phyloP scores from a whole-genome alignment of 1,284 basidiomycete species.

The Sphaerobolus stellatus region DNA sequence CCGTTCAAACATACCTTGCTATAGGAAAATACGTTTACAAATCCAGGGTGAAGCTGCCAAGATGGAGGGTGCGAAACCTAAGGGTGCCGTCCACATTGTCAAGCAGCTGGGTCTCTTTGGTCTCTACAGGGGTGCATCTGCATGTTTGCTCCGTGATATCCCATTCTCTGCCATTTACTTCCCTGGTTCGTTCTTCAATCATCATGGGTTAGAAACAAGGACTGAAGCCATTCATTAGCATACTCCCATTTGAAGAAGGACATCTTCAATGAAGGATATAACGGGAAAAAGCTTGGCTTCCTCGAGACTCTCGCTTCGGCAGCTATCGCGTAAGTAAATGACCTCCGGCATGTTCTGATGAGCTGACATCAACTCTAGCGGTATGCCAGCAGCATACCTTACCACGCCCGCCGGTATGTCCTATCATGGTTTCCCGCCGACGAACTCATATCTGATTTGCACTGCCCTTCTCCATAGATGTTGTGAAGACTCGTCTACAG shows the following conservation, averaged over 20 bases:
- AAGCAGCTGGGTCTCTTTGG: conserved; percentile 90
- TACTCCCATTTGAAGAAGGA: conserved; percentile 90
- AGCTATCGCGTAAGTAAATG: conserved; percentile 69
- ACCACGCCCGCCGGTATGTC: conserved; percentile 76
- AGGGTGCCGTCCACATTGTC: conserved; percentile 90
- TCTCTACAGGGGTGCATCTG: conserved; percentile 87
- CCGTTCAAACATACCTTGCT: conserved; percentile 17
- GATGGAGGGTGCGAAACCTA: conserved; percentile 72
- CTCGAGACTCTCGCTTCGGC: conserved; percentile 86
- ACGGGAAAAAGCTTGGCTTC: conserved; percentile 91
- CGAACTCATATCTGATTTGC: conserved; percentile 21
- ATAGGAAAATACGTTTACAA: conserved; percentile 94
- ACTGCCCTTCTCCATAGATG: conserved; percentile 58
- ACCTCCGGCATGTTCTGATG: conserved; percentile 17
- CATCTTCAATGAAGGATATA: conserved; percentile 92
- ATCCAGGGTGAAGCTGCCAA: conserved; percentile 94
- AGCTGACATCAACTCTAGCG: conserved; percentile 44
- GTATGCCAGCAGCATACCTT: conserved; percentile 93
- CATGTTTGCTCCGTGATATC: conserved; percentile 89
- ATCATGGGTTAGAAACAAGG: conserved; percentile 20
- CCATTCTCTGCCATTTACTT: conserved; percentile 90
- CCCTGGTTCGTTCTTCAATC: conserved; percentile 33
- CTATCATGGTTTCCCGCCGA: neutral
- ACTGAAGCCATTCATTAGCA: conserved; percentile 32
- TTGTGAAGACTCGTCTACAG: conserved; percentile 98